A percentile compares a stretch with the other conserved stretches of the same genome.
These are phyloP conservation scores for Paecilomyces dactylethromorphus DNA, from an alignment of 2,329 filamentous ascomycete genomes.

Conservation along the genomic window DNA sequence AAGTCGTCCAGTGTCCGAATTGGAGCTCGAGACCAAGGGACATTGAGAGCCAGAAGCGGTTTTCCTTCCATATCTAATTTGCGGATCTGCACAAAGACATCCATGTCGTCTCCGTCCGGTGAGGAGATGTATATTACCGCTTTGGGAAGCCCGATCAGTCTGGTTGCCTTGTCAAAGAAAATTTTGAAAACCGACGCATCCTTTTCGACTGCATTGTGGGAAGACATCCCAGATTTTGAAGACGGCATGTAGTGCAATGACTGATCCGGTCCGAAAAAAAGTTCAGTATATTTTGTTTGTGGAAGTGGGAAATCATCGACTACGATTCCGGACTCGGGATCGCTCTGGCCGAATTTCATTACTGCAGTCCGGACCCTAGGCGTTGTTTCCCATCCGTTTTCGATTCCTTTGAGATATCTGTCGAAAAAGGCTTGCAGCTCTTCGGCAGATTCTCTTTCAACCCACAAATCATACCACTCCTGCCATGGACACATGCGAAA, in stretches of 20 bases:
- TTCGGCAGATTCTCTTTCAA: conserved; percentile 21
- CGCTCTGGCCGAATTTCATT: conserved; percentile 28
- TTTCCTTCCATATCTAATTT: conserved; percentile 39
- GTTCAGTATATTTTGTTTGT: neutral
- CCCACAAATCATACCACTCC: conserved; percentile 43
- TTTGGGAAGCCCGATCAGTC: conserved; percentile 39
- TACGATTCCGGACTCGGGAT: neutral
- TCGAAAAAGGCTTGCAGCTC: conserved; percentile 43
- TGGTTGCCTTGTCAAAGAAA: conserved; percentile 28
- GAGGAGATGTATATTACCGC: conserved; percentile 39
- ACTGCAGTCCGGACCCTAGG: conserved; percentile 39
- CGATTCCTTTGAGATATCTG: conserved; percentile 34
- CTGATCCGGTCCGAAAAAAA: neutral
- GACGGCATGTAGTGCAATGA: no score
- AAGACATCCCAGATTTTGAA: neutral
- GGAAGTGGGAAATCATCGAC: neutral
- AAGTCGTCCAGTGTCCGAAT: no score
- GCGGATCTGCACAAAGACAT: conserved; percentile 37
- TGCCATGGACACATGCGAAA: conserved; percentile 35
- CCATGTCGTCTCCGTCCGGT: conserved; percentile 36
- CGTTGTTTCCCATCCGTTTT: conserved; percentile 44
- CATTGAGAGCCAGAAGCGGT: conserved; percentile 33
- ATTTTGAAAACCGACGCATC: conserved; percentile 25
- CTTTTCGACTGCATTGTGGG: conserved; percentile 22
- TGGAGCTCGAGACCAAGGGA: conserved; percentile 36